These are phyloP conservation scores for Metarhizium rileyi DNA, from an alignment of 2,329 filamentous ascomycete species.

Conservation along the genomic window DNA sequence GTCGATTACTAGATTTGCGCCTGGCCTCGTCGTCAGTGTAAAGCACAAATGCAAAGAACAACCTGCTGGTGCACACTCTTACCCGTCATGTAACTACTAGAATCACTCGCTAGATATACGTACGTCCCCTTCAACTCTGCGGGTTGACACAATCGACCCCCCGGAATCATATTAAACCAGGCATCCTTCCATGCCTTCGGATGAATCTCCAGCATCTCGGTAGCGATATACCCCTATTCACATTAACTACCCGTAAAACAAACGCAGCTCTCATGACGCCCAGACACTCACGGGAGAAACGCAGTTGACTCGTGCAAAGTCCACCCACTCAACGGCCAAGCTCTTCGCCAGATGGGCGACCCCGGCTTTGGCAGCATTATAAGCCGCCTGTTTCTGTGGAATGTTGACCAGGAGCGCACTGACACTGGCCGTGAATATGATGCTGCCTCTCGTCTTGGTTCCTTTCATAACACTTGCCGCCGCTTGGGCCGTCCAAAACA, in stretches of 20 bases:
- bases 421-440: slow-evolving; percentile 58
- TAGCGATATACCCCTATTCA: too few species aligned
- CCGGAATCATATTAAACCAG: slow-evolving; percentile 13
- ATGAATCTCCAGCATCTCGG: slow-evolving; percentile 9
- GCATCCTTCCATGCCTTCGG: slow-evolving; percentile 13
- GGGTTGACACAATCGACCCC: slow-evolving; percentile 18
- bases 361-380: slow-evolving; percentile 64
- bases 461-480: slow-evolving; percentile 42
- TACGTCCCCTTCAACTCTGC: slow-evolving; percentile 26
- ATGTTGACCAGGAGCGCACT: slow-evolving; percentile 61
- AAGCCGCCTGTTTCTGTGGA: slow-evolving; percentile 61
- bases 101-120: slow-evolving; percentile 28
- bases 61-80: slow-evolving; percentile 10
- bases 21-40: too few species aligned
- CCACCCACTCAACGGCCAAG: slow-evolving; percentile 62
- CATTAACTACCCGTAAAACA: too few species aligned
- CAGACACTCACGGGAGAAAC: too few species aligned
- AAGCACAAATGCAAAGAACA: too few species aligned
- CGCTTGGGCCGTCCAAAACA: slow-evolving; percentile 62
- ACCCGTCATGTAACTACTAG: slow-evolving; percentile 31
- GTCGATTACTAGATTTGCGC: slow-evolving; percentile 17
- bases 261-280: too few species aligned
- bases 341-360: slow-evolving; percentile 53
- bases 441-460: slow-evolving; percentile 44
- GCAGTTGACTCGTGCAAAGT: too few species aligned